A percentile compares a stretch with the other conserved stretches of the same genome.
Conservation (phyloP, 2,329 filamentous ascomycete species). For the Elsinoe batatas region DNA sequence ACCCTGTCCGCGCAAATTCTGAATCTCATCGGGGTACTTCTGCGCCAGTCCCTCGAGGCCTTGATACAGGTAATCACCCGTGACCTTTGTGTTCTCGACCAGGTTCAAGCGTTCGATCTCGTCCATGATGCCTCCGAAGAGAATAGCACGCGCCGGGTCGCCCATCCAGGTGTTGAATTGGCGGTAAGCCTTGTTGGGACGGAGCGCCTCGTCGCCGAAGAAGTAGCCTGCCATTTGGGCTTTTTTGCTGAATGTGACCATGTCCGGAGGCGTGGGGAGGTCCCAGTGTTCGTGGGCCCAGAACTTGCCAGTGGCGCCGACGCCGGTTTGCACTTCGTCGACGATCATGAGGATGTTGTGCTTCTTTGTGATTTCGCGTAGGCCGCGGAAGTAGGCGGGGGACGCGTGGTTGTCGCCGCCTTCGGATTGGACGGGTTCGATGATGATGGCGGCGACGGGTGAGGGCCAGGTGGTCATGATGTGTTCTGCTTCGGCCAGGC, state of each 20-base stretch:
- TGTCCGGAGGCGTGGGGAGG: conserved; percentile 68
- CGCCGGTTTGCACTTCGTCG: conserved; percentile 84
- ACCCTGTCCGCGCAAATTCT: conserved; percentile 72
- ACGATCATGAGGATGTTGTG: conserved; percentile 74
- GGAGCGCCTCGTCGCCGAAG: conserved; percentile 64
- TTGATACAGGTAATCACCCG: conserved; percentile 65
- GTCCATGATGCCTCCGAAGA: conserved; percentile 72
- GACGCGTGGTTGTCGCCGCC: conserved; percentile 88
- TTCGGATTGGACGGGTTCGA: conserved; percentile 86
- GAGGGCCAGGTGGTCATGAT: conserved; percentile 67
- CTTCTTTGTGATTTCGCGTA: conserved; percentile 66
- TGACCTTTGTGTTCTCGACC: conserved; percentile 61
- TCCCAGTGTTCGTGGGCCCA: conserved; percentile 94
- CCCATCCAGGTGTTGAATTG: conserved; percentile 98
- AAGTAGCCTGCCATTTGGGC: conserved; percentile 87
- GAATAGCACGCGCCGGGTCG: conserved; percentile 67
- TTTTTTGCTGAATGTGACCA: conserved; percentile 91
- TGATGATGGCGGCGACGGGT: conserved; percentile 67
- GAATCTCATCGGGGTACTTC: conserved; percentile 64
- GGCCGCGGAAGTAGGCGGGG: conserved; percentile 69
- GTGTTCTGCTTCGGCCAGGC: conserved; percentile 70
- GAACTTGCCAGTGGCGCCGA: conserved; percentile 83
- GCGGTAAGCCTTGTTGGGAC: conserved; percentile 81
- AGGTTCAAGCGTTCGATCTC: conserved; percentile 66
- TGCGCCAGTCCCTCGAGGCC: conserved; percentile 55